Conservation (phyloP, 1,284 basidiomycete species). For the Xerocomus amazonicus region DNA sequence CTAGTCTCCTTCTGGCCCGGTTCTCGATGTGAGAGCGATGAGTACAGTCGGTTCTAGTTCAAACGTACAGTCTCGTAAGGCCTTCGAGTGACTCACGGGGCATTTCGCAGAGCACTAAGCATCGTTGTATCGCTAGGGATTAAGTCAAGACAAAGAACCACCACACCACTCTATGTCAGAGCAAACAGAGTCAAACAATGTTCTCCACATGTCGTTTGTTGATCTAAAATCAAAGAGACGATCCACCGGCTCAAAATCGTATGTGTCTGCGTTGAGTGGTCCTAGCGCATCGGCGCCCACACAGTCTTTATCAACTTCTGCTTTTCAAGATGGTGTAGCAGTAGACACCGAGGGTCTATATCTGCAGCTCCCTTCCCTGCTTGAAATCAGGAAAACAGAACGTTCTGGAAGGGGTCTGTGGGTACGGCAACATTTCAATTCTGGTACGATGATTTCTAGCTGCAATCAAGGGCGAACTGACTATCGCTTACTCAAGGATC, state of each 20-base stretch:
- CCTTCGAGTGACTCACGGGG: too few species aligned
- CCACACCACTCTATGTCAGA: neutral
- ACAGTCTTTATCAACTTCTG: constrained; percentile 6
- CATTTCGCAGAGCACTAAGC: too few species aligned
- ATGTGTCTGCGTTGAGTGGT: constrained; percentile 27
- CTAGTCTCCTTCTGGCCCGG: neutral
- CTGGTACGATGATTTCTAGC: constrained; percentile 35
- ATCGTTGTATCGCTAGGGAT: too few species aligned
- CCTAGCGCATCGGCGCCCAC: constrained; percentile 16
- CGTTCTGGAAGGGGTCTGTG: constrained; percentile 41
- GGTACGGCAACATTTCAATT: constrained; percentile 32
- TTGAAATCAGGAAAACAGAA: constrained; percentile 33
- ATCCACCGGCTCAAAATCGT: constrained; percentile 29
- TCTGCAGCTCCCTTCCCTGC: constrained; percentile 23
- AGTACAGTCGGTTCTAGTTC: neutral
- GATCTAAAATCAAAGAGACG: constrained; percentile 28
- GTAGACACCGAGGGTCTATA: constrained; percentile 17
- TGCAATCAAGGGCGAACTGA: neutral
- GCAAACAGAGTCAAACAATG: constrained; percentile 18
- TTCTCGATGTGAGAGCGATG: neutral
- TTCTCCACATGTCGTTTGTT: constrained; percentile 34
- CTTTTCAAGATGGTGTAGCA: neutral
- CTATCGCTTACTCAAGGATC: constrained; percentile 45
- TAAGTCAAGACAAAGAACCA: too few species aligned
- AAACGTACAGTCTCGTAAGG: neutral